Evolutionary conservation across 345 rosid species (phyloP), one percentile per base, ranked within the genome.

Genomic region (Salix brachista): DNA sequence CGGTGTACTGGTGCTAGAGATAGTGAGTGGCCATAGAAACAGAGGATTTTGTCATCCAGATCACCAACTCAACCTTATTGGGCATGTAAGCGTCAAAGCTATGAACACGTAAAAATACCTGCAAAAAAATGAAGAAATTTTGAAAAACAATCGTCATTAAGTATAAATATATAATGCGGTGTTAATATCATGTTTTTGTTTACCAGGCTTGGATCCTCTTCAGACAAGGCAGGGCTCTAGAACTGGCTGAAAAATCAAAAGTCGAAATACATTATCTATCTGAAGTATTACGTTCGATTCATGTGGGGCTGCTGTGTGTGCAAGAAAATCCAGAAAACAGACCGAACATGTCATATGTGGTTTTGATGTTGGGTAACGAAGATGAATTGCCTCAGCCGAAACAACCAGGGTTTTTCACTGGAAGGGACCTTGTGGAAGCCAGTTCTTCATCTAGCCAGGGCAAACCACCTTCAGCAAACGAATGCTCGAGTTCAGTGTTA

Each of bases 241-340:
- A 82, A 37, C 77, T 84, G 32, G 46, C 76, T 3, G 80, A 71
- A 67, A 41, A 37, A 11, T 32, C 70, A 26, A 44, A 83, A 1
- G 72, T 37, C 11, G 73, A 23, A 18, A 72, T 70, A 0, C 73
- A 71, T 54, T 30, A 28, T 25, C 39, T 76, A 6, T 52, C 76
- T 13, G 86, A 87, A 52, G 85, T 75, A 6, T 7, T 74, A 37
- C 65, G 85, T 11, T 83, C 83, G 77, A 78, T 85, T 72, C 90
- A 87, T 37, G 71, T 87, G 17, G 69, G 85, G 62, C 75, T 87
- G 34, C 75, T 85, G 9, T 82, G 90, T n/a, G 83, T 87, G 60
- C 88, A 87, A n/a, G 85, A 81, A 2, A 41, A 16, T 72, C 87
- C 81, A 0, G 79, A 83, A 58, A 84, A 85, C 66, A 81, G 88